These are phyloP conservation scores for Scleroderma citrinum DNA, from an alignment of 768 basidiomycete genomes.

Conservation along the genomic window DNA sequence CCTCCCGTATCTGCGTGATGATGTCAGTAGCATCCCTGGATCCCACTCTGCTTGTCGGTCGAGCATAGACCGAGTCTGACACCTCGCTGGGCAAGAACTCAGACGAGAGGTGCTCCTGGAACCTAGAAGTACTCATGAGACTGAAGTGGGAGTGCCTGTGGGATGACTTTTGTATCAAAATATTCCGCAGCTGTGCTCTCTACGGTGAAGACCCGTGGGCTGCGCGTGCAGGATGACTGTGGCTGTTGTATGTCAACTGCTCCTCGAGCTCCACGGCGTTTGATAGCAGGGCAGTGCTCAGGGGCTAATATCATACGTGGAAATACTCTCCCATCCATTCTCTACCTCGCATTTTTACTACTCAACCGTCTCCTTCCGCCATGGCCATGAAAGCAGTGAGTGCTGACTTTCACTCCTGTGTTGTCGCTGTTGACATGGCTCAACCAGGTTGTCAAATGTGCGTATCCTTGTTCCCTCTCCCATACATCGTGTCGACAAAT, in stretches of 20 bases:
- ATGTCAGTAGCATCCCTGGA: constrained; percentile 26
- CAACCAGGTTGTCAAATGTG: constrained; percentile 57
- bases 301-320: constrained; percentile 3
- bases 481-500: constrained; percentile 20
- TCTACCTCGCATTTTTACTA: background rate
- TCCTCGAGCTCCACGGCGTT: background rate
- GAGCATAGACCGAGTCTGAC: constrained; percentile 6
- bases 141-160: constrained; percentile 2
- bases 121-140: constrained; percentile 24
- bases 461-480: constrained; percentile 11
- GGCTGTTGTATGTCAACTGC: no score
- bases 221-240: background rate
- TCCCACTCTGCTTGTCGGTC: constrained; percentile 1
- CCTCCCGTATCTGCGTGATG: constrained; percentile 38
- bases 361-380: constrained; percentile 2
- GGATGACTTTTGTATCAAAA: constrained; percentile 5
- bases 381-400: constrained; percentile 79
- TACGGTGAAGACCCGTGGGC: no score
- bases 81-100: constrained; percentile 9
- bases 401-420: constrained; percentile 3
- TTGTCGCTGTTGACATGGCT: background rate
- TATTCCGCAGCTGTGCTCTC: constrained; percentile 4
- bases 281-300: background rate
- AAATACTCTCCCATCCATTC: constrained; percentile 3
- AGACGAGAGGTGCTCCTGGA: constrained; percentile 26